Conservation (phyloP, 148 eudicot genomes). For the Amaranthus hypochondriacus region DNA sequence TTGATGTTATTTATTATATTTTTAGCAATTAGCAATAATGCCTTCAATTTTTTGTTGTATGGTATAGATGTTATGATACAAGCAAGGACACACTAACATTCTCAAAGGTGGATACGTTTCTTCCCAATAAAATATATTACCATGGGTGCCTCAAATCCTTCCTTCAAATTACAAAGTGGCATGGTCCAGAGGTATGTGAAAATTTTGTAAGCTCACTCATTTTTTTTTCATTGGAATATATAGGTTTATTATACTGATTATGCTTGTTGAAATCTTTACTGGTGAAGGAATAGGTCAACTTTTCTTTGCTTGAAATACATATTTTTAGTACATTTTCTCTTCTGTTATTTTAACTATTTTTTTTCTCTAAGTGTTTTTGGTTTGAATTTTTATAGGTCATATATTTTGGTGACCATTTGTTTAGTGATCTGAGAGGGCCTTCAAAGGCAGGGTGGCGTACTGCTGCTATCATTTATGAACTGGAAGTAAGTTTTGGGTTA, state of each 20-base stretch:
- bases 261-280: neutral
- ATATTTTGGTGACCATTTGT: constrained; percentile 97
- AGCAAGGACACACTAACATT: constrained; percentile 83
- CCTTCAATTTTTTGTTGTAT: constrained; percentile 11
- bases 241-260: neutral
- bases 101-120: constrained; percentile 85
- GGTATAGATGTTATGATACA: constrained; percentile 74
- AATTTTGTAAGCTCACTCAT: neutral
- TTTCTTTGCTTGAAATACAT: neutral
- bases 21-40: neutral
- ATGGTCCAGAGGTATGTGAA: constrained; percentile 79
- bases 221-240: neutral
- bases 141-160: constrained; percentile 94
- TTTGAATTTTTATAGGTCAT: constrained; percentile 55
- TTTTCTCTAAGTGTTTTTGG: neutral
- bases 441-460: constrained; percentile 98
- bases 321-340: constrained; percentile 2
- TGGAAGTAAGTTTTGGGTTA: constrained; percentile 53
- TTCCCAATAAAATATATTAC: constrained; percentile 74
- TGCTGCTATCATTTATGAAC: constrained; percentile 89
- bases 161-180: constrained; percentile 93
- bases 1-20: too few relatives aligned
- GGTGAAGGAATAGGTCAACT: neutral
- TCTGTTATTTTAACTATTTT: constrained; percentile 1
- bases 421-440: constrained; percentile 97